These are phyloP conservation scores for Naganishia vaughanmartiniae DNA, from an alignment of 768 basidiomycete species.

Conservation along the genomic window DNA sequence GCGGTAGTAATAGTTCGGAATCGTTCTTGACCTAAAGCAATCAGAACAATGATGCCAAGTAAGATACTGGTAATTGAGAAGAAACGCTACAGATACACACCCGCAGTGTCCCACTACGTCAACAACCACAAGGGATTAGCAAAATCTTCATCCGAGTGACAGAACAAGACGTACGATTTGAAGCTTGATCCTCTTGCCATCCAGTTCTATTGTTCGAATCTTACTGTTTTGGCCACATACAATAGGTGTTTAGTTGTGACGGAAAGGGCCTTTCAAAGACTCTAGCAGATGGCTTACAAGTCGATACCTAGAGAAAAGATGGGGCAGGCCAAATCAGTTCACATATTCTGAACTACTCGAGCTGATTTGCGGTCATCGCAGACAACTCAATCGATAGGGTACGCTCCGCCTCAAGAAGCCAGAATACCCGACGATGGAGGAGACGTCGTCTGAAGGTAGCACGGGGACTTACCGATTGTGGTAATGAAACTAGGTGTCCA, in stretches of 20 bases:
- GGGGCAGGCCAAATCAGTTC: neutral
- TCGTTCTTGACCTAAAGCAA: constrained; percentile 83
- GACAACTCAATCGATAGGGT: neutral
- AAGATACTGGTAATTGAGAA: neutral
- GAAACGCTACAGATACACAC: constrained; percentile 44
- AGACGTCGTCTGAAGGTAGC: neutral
- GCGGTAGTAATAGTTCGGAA: constrained; percentile 99
- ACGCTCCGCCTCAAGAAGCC: neutral
- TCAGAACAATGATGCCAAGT: neutral
- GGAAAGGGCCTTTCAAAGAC: neutral
- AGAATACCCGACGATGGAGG: neutral
- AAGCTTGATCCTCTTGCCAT: constrained; percentile 97
- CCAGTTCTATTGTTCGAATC: constrained; percentile 97
- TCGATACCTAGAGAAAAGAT: constrained; percentile 18
- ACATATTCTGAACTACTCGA: neutral
- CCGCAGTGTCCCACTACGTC: constrained; percentile 93
- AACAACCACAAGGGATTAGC: neutral
- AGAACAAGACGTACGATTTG: constrained; percentile 71
- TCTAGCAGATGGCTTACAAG: constrained; percentile 17
- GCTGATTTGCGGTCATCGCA: neutral
- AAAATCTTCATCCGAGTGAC: neutral
- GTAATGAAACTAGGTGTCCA: constrained; percentile 99
- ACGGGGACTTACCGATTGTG: constrained; percentile 68
- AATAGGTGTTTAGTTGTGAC: neutral
- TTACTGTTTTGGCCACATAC: constrained; percentile 29